These are phyloP conservation scores for Azolla pinnata DNA, from an alignment of 75 land plant genomes.

Conservation along the genomic window DNA sequence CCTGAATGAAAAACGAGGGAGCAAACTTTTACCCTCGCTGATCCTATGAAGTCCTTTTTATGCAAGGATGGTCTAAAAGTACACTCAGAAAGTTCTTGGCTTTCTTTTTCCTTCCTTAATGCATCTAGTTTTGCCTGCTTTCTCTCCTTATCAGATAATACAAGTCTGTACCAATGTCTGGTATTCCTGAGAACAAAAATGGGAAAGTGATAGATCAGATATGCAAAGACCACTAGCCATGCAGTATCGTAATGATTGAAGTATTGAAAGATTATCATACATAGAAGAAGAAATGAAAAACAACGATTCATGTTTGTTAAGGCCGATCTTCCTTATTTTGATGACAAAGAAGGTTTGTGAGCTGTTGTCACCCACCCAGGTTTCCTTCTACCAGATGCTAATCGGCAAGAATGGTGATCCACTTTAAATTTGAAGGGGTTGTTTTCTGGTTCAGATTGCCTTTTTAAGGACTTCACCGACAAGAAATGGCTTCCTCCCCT, in stretches of 20 bases:
- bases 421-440: conserved; percentile 13
- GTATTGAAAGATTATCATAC: too few relatives aligned
- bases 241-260: too few relatives aligned
- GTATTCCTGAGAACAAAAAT: conserved; percentile 10
- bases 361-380: background rate
- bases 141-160: conserved; percentile 23
- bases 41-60: conserved; percentile 4
- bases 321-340: too few relatives aligned
- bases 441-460: background rate
- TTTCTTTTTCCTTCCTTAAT: conserved; percentile 22
- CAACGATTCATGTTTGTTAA: too few relatives aligned
- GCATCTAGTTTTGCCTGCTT: conserved; percentile 19
- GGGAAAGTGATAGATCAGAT: background rate
- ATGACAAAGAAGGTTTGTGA: background rate
- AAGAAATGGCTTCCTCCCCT: background rate
- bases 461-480: background rate
- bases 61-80: conserved; percentile 25
- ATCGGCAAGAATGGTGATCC: conserved; percentile 8
- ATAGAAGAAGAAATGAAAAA: too few relatives aligned
- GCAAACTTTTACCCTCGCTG: background rate
- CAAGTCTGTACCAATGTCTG: conserved; percentile 26
- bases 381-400: conserved; percentile 14
- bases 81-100: conserved; percentile 29
- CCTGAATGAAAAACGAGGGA: background rate
- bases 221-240: background rate